phyloP scores from a whole-genome alignment of 768 basidiomycete species.

The Agaricus blazei region DNA sequence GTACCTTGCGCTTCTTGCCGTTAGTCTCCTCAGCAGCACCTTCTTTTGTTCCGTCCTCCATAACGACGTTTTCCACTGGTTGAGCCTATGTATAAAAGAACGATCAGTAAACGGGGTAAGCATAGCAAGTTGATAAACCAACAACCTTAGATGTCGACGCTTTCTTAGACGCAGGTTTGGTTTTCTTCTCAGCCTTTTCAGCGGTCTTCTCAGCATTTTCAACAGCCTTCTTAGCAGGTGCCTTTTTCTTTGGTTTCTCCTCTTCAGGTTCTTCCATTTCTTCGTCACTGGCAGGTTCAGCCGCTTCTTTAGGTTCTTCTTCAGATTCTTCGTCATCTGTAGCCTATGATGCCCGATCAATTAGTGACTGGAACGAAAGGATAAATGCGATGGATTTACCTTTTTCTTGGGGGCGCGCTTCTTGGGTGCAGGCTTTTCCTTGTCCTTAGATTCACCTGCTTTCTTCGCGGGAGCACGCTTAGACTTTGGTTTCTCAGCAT shows the following conservation, averaged over 20 bases:
- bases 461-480: constrained; percentile 35
- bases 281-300: constrained; percentile 32
- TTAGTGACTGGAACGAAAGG: not conserved
- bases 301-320: constrained; percentile 39
- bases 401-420: constrained; percentile 44
- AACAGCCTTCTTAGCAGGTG: constrained; percentile 35
- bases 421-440: constrained; percentile 42
- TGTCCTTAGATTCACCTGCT: constrained; percentile 29
- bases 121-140: not conserved
- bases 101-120: not conserved
- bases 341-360: constrained; percentile 14
- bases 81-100: constrained; percentile 14
- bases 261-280: constrained; percentile 34
- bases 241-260: constrained; percentile 41
- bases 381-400: constrained; percentile 13
- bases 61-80: constrained; percentile 35
- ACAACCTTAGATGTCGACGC: constrained; percentile 11
- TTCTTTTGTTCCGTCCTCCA: constrained; percentile 32
- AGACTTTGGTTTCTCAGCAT: constrained; percentile 27
- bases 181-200: constrained; percentile 11
- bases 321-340: constrained; percentile 36
- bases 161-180: constrained; percentile 18
- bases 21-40: constrained; percentile 40
- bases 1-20: constrained; percentile 71
- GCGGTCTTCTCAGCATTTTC: not conserved